Evolutionary conservation across 352 stramenopile species (phyloP), one percentile per base, ranked within the genome.

Genomic region (Salisapilia sapeloensis): DNA sequence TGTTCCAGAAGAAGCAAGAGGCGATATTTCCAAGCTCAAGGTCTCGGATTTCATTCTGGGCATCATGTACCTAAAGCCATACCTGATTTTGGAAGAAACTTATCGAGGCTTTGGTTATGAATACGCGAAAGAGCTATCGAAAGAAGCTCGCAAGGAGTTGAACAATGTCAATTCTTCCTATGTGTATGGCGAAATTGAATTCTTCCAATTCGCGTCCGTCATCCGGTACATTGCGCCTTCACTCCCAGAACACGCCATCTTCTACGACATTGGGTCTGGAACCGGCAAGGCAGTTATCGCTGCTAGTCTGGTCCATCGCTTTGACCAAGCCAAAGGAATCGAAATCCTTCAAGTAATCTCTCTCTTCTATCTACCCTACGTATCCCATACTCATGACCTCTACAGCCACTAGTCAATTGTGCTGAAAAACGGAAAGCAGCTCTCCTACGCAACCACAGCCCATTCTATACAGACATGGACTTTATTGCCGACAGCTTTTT

Each of bases 251-350:
- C 58, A 82, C 35, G 39, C 67, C 7, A 56, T 86, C 35, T 87
- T 90, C 40, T 90, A 87, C 37, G 75, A 90, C 37, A 45, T 90
- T 39, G 75, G 75, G 13, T 84, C 75, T 50, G 75, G 75, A 12
- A 79, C 57, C 2, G 75, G 75, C 26, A 86, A 87, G 33, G 75
- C 75, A 1, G 71, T 90, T 27, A 51, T 90, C 16, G 71, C 71
- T 0, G 75, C 75, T 16, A 76, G 60, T 37, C 44, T 90, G 8
- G 35, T 87, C 26, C 69, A 90, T 33, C 47, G 60, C n/a, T 90
- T 90, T 29, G 60, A 86, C 34, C 72, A 87, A 28, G 67, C 66
- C 12, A 78, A 85, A 23, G 75, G 75, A 40, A 90, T 90, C 24
- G 75, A 90, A 39, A 33, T 76, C 11, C 46, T 90, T 6, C 52